Evolutionary conservation across 2,329 filamentous ascomycete genomes (phyloP), one percentile per base, ranked within the genome.

Genomic region (Ascochyta rabiei): DNA sequence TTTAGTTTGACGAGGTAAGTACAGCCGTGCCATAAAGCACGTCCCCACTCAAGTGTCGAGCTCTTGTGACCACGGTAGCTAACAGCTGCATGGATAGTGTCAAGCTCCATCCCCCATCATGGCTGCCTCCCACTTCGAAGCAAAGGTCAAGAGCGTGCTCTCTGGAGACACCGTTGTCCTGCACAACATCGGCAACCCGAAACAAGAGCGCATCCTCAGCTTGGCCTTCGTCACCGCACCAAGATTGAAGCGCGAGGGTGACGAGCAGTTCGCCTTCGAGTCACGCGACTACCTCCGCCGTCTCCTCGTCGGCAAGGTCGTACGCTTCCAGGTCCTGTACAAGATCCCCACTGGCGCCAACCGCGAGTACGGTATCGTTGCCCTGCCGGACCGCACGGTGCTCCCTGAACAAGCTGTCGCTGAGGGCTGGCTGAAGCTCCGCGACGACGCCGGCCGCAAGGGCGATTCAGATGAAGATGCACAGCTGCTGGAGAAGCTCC

Each of bases 101-200:
- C 46, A 54, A 55, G 45, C 45, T 51, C 39, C 41, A 37, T 39
- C 43, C 46, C 37, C 56, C 51, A 72, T 45, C 64, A 74, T 73
- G 71, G 61, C 71, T 45, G 44, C 45, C 58, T 63, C 49, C 56
- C 62, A 65, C 53, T 67, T 76, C 65, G 75, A 77, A 74, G 75
- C 75, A 30, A 74, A 75, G 56, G 93, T 98, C 77, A 99, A 99
- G 84, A 91, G 89, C 75, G 91, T 96, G 66, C 81, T 96, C 71
- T 97, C 93, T 71, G 95, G 95, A 70, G 95, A 98, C 81, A 96
- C 93, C 24, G 79, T 98, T 67, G 82, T 98, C 62, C 81, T 98
- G 70, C 86, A 88, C 67, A 91, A 90, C 77, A 83, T 90, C 72
- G 88, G 87, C 76, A 93, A 96, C 74, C 89, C 90, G 31, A 83